Percentiles rank a stretch among this genome's conserved stretches.
Evolutionary conservation across 352 stramenopile species (phyloP).

Genomic region (Globisporangium radiosum): DNA sequence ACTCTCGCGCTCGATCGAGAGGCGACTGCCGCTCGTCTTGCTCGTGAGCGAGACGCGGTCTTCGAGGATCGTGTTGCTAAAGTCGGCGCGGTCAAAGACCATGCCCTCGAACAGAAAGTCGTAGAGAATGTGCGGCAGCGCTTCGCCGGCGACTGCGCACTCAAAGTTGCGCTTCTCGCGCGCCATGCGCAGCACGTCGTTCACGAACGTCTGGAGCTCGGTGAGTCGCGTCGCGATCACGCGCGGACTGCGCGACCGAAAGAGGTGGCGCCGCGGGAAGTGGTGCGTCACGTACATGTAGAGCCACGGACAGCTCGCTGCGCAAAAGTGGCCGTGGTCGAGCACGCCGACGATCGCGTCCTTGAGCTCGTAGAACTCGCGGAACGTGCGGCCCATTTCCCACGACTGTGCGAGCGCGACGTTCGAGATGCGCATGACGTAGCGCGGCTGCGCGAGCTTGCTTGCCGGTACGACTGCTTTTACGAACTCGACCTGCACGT

Average conservation of each 20-base stretch:
- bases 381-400: conserved; percentile 75
- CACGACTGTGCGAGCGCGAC: conserved; percentile 56
- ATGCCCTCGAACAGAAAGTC: conserved; percentile 80
- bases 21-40: conserved; percentile 9
- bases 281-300: conserved; percentile 78
- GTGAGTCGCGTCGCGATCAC: conserved; percentile 55
- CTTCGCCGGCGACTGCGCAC: conserved; percentile 47
- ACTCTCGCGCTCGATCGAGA: conserved; percentile 11
- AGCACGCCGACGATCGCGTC: conserved; percentile 46
- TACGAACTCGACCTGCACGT: conserved; percentile 72
- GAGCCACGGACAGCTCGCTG: conserved; percentile 77
- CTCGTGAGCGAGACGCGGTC: conserved; percentile 40
- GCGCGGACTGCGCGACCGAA: conserved; percentile 55
- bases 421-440: conserved; percentile 78
- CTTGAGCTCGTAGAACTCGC: conserved; percentile 78
- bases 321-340: conserved; percentile 74
- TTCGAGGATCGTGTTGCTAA: conserved; percentile 46
- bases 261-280: conserved; percentile 71
- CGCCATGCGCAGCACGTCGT: conserved; percentile 47
- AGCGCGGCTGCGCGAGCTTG: conserved; percentile 61
- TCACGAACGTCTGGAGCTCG: conserved; percentile 65
- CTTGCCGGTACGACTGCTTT: conserved; percentile 71
- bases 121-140: conserved; percentile 63
- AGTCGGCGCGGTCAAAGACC: conserved; percentile 69
- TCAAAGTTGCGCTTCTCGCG: conserved; percentile 60